phyloP scores from a whole-genome alignment of 768 basidiomycete species.

The Lactifluus volemus region DNA sequence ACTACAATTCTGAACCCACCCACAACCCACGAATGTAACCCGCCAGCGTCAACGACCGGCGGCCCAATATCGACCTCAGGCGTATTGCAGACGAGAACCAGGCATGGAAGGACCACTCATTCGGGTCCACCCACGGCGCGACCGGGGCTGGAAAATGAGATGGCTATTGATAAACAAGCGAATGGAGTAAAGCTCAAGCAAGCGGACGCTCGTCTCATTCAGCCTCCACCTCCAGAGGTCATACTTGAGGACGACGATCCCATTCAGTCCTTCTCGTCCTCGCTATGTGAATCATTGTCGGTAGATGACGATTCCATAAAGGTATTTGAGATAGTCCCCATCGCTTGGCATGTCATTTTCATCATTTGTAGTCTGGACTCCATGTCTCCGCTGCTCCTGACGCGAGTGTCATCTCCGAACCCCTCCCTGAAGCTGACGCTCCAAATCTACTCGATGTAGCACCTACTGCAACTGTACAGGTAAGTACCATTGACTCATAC shows the following conservation, averaged over 20 bases:
- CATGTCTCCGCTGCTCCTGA: too few species aligned
- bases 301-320: background rate
- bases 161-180: background rate
- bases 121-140: background rate
- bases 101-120: background rate
- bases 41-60: background rate
- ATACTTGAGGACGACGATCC: constrained; percentile 8
- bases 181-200: background rate
- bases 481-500: background rate
- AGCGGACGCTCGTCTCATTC: background rate
- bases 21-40: background rate
- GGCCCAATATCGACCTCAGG: background rate
- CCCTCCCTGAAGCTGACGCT: background rate
- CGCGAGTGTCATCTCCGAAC: background rate
- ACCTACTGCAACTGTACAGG: background rate
- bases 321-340: background rate
- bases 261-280: constrained; percentile 14
- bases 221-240: background rate
- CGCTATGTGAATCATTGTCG: background rate
- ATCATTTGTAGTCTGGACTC: background rate
- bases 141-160: background rate
- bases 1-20: background rate
- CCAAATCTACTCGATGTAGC: background rate
- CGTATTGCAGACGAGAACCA: constrained; percentile 1
- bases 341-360: background rate